phyloP scores from a whole-genome alignment of 164 flowering plant species.

The Tetracentron sinense region DNA sequence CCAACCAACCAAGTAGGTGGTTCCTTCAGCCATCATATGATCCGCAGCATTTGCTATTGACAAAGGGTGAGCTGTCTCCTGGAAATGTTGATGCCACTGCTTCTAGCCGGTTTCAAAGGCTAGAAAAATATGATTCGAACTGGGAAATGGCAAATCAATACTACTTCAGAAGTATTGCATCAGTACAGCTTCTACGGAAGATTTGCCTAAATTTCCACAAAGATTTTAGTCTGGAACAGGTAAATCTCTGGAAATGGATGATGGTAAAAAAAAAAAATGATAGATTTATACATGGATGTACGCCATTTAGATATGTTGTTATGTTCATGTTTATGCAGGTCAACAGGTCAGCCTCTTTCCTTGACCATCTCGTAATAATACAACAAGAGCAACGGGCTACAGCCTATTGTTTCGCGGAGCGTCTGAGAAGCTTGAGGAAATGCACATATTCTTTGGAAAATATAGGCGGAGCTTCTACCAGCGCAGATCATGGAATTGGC shows the following conservation, averaged over 20 bases:
- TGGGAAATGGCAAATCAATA: slow-evolving; percentile 61
- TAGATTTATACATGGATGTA: too few relatives aligned
- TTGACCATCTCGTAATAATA: slow-evolving; percentile 62
- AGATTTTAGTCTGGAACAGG: slow-evolving; percentile 74
- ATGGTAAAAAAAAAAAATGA: too few relatives aligned
- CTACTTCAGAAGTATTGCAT: slow-evolving; percentile 70
- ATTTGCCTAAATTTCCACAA: slow-evolving; percentile 58
- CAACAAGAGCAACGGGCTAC: slow-evolving; percentile 69
- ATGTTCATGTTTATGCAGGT: slow-evolving; percentile 49
- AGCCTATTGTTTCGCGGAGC: slow-evolving; percentile 47
- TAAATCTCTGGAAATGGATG: slow-evolving; percentile 7
- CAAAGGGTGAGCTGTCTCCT: slow-evolving; percentile 16
- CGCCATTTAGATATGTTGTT: background rate
- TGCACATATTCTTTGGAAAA: slow-evolving; percentile 31
- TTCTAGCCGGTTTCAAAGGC: slow-evolving; percentile 9
- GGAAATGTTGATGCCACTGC: slow-evolving; percentile 10
- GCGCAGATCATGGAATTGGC: slow-evolving; percentile 13
- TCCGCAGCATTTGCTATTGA: slow-evolving; percentile 50
- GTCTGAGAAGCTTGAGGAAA: slow-evolving; percentile 35
- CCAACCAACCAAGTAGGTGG: slow-evolving; percentile 40
- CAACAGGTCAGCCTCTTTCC: slow-evolving; percentile 46
- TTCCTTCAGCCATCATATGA: slow-evolving; percentile 67
- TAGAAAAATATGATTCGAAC: slow-evolving; percentile 21
- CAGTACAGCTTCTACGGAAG: slow-evolving; percentile 50
- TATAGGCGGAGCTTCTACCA: slow-evolving; percentile 23